Evolutionary conservation across 1,284 basidiomycete species (phyloP).

Genomic region (Porogramme epimiltina): DNA sequence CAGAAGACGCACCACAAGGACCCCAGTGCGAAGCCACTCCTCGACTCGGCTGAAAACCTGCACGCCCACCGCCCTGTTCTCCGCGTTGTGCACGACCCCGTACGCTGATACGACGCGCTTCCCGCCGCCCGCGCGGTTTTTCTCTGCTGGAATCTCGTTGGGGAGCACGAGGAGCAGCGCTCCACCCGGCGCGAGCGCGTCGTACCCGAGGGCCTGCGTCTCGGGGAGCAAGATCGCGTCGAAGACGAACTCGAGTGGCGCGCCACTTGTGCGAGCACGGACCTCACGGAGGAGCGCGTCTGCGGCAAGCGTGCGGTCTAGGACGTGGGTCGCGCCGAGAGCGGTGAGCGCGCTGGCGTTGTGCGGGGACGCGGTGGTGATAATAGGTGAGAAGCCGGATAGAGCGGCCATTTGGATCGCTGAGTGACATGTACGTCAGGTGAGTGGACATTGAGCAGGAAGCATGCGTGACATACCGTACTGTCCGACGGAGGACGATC

Average conservation of each 20-base stretch:
- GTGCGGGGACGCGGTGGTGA: conserved; percentile 48
- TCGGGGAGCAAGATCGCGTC: conserved; percentile 33
- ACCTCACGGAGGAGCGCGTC: conserved; percentile 39
- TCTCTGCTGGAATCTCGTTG: conserved; percentile 5
- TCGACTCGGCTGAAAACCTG: conserved; percentile 10
- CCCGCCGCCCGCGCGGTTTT: neutral
- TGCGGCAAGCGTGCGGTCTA: conserved; percentile 35
- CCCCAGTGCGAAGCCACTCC: conserved; percentile 2
- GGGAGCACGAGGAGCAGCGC: conserved; percentile 17
- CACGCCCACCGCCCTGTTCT: conserved; percentile 2
- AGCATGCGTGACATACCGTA: conserved; percentile 34
- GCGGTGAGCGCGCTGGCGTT: conserved; percentile 46
- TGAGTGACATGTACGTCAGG: neutral
- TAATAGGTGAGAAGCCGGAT: conserved; percentile 50
- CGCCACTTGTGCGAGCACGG: conserved; percentile 11
- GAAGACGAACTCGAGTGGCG: conserved; percentile 38
- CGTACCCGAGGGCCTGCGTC: conserved; percentile 24
- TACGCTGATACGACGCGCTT: conserved; percentile 3
- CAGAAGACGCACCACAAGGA: conserved; percentile 1
- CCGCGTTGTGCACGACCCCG: neutral
- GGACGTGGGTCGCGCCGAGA: conserved; percentile 56
- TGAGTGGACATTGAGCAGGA: neutral
- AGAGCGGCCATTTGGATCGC: conserved; percentile 48
- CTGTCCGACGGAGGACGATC: conserved; percentile 45
- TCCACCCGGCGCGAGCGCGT: conserved; percentile 31